A percentile compares a stretch with the other conserved stretches of the same genome.
phyloP scores from a whole-genome alignment of 345 rosid genomes.

The Dimocarpus longan region DNA sequence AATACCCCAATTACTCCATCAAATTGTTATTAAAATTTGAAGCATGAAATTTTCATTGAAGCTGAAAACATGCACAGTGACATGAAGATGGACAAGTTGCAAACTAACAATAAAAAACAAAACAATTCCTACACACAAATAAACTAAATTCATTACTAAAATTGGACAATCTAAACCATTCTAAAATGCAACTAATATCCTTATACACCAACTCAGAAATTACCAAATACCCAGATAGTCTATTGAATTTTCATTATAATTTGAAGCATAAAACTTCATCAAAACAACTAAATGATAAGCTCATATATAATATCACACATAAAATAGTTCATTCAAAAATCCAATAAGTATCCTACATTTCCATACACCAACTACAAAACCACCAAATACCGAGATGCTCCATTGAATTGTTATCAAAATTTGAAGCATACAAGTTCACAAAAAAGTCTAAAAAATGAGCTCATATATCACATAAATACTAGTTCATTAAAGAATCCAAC shows the following conservation, averaged over 20 bases:
- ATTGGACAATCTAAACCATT: not conserved
- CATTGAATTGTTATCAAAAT: not conserved
- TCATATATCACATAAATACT: no score
- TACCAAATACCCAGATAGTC: not conserved
- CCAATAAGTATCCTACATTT: constrained; percentile 2
- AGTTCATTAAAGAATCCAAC: not conserved
- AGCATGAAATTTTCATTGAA: not conserved
- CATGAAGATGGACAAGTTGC: not conserved
- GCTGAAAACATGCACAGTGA: not conserved
- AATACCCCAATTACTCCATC: not conserved
- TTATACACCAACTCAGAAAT: not conserved
- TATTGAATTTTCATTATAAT: not conserved
- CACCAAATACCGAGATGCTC: not conserved
- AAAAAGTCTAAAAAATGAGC: no score
- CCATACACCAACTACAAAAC: not conserved
- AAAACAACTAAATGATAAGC: no score
- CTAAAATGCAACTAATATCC: not conserved
- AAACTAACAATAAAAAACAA: not conserved
- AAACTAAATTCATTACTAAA: no score
- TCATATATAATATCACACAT: no score
- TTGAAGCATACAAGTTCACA: not conserved
- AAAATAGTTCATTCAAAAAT: not conserved
- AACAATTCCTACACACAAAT: not conserved
- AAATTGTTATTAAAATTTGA: not conserved
- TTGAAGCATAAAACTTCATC: not conserved